Percentiles rank a stretch among this genome's conserved stretches.
These are phyloP conservation scores for Alternaria angustiovoidea DNA, from an alignment of 2,329 filamentous ascomycete species.

Conservation along the genomic window DNA sequence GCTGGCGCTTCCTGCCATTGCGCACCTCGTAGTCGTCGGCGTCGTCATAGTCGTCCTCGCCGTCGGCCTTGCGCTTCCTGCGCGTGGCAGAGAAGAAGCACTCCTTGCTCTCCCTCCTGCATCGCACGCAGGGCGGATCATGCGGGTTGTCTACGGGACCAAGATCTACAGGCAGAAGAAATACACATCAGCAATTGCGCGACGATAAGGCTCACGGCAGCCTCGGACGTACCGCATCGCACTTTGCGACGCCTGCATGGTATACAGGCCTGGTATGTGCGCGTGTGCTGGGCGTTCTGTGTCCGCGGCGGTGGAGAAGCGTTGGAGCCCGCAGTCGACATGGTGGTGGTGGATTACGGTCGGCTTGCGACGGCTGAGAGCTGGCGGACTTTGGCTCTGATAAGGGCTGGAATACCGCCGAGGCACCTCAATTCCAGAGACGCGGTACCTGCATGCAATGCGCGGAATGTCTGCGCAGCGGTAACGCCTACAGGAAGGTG, in stretches of 20 bases:
- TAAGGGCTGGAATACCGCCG: conserved; percentile 10
- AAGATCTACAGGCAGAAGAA: conserved; percentile 6
- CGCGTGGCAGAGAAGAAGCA: conserved; percentile 96
- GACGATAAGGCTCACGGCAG: conserved; percentile 8
- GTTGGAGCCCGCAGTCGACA: conserved; percentile 34
- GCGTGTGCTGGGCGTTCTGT: conserved; percentile 40
- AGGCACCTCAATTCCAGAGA: conserved; percentile 2
- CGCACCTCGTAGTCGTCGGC: conserved; percentile 71
- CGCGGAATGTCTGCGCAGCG: conserved; percentile 9
- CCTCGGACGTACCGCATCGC: conserved; percentile 58
- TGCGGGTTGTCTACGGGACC: conserved; percentile 84
- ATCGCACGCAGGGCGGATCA: conserved; percentile 92
- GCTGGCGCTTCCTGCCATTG: conserved; percentile 75
- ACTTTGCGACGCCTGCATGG: conserved; percentile 65
- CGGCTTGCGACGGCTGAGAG: conserved; percentile 29
- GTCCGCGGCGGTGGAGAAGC: conserved; percentile 33
- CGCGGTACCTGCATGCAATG: conserved; percentile 23
- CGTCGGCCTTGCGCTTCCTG: conserved; percentile 81
- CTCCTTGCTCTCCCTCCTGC: conserved; percentile 92
- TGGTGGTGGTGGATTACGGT: conserved; percentile 19
- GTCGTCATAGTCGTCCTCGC: conserved; percentile 54
- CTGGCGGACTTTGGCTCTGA: conserved; percentile 15
- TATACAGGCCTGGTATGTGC: conserved; percentile 58
- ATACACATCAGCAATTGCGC: conserved; percentile 42
- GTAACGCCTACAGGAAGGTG: conserved; percentile 26